These are phyloP conservation scores for Trichoderma reesei DNA, from an alignment of 495 filamentous ascomycete species.

Conservation along the genomic window DNA sequence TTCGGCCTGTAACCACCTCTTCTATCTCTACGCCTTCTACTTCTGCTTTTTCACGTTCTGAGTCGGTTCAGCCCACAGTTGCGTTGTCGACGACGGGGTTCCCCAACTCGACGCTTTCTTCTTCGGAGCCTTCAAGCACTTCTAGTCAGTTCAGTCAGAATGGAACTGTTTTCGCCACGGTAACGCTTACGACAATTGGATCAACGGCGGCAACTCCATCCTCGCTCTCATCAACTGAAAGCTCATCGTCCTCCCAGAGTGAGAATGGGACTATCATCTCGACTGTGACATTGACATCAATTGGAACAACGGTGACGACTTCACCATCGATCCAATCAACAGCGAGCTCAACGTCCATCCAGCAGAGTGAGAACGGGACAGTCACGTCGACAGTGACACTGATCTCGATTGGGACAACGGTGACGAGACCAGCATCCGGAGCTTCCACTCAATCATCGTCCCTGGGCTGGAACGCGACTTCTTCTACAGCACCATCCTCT, in stretches of 20 bases:
- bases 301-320: background rate
- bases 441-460: background rate
- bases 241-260: background rate
- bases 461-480: background rate
- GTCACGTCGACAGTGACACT: background rate
- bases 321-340: background rate
- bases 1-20: background rate
- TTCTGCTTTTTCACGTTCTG: background rate
- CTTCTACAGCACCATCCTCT: background rate
- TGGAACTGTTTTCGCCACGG: background rate
- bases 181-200: background rate
- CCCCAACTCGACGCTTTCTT: background rate
- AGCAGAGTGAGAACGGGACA: background rate
- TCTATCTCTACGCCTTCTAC: background rate
- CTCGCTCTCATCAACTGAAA: background rate
- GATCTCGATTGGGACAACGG: background rate
- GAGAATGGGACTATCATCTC: background rate
- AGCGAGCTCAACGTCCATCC: background rate
- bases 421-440: background rate
- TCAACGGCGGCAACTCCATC: too few species aligned
- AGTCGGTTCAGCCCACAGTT: too few species aligned
- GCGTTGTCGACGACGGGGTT: background rate
- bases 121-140: background rate
- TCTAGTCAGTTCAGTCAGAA: background rate
- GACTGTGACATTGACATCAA: background rate